Evolutionary conservation across 2,329 filamentous ascomycete species (phyloP).

Genomic region (Torrubiella hemipterigena): DNA sequence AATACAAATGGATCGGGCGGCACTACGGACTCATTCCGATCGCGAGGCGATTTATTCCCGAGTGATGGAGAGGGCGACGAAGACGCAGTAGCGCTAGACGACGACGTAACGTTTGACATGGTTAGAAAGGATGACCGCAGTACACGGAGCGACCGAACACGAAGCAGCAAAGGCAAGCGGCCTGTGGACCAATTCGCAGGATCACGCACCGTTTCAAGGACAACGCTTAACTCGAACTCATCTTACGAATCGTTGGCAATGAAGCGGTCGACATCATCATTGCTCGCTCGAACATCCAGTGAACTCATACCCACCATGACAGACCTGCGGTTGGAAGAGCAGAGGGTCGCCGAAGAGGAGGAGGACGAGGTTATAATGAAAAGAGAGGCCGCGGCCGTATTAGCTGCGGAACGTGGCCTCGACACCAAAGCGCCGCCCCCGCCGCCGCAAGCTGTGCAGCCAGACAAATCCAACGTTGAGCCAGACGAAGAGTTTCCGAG

Average conservation of each 20-base stretch:
- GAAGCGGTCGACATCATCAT: conserved; percentile 14
- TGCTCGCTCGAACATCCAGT: conserved; percentile 23
- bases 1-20: conserved; percentile 68
- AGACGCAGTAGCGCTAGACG: conserved; percentile 83
- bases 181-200: conserved; percentile 21
- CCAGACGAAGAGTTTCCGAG: too few relatives aligned
- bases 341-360: conserved; percentile 36
- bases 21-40: conserved; percentile 77
- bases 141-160: conserved; percentile 38
- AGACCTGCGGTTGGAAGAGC: conserved; percentile 41
- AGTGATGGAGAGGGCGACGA: conserved; percentile 80
- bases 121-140: conserved; percentile 65
- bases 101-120: conserved; percentile 80
- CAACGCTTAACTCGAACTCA: conserved; percentile 37
- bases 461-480: too few relatives aligned
- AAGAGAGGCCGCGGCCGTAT: conserved; percentile 36
- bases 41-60: conserved; percentile 79
- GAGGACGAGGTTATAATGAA: conserved; percentile 40
- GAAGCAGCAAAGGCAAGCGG: conserved; percentile 48
- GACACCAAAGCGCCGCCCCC: too few relatives aligned
- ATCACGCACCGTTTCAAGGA: conserved; percentile 45
- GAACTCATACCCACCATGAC: conserved; percentile 32
- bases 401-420: conserved; percentile 39
- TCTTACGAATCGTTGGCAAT: conserved; percentile 19
- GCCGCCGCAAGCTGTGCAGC: too few relatives aligned